These are phyloP conservation scores for Multifurca ochricompacta DNA, from an alignment of 768 basidiomycete genomes.

Conservation along the genomic window DNA sequence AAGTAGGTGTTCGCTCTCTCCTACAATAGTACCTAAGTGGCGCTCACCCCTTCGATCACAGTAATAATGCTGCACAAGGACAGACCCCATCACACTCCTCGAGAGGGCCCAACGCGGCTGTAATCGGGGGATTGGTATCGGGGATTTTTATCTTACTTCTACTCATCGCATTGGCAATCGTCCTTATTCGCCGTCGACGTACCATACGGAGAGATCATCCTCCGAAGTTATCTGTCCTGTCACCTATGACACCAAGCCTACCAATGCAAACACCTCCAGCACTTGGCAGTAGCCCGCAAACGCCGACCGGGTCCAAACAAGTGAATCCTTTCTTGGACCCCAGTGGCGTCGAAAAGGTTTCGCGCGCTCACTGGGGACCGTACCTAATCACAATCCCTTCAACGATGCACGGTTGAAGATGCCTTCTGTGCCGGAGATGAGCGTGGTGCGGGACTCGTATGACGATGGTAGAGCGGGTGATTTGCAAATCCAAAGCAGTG, in stretches of 20 bases:
- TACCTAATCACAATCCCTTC: not conserved
- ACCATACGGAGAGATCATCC: not conserved
- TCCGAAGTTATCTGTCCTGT: not conserved
- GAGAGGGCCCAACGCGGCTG: not conserved
- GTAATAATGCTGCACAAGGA: not conserved
- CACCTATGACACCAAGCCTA: not conserved
- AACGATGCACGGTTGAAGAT: not conserved
- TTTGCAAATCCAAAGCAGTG: not conserved
- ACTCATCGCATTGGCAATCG: not conserved
- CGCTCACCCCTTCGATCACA: not conserved
- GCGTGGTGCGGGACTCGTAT: not conserved
- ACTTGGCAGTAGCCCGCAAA: not conserved
- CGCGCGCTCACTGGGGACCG: too few relatives aligned
- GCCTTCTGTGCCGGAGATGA: not conserved
- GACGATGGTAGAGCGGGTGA: not conserved
- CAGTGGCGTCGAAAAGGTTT: not conserved
- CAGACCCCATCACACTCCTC: not conserved
- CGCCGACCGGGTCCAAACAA: not conserved
- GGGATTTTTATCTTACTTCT: not conserved
- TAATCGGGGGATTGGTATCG: not conserved
- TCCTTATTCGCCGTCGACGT: conserved; percentile 6
- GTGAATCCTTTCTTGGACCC: not conserved
- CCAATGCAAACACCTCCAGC: conserved; percentile 5
- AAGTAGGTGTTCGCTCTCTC: not conserved
- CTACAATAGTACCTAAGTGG: not conserved